Evolutionary conservation across 768 basidiomycete genomes (phyloP).

Genomic region (Leccinum barrowsii): DNA sequence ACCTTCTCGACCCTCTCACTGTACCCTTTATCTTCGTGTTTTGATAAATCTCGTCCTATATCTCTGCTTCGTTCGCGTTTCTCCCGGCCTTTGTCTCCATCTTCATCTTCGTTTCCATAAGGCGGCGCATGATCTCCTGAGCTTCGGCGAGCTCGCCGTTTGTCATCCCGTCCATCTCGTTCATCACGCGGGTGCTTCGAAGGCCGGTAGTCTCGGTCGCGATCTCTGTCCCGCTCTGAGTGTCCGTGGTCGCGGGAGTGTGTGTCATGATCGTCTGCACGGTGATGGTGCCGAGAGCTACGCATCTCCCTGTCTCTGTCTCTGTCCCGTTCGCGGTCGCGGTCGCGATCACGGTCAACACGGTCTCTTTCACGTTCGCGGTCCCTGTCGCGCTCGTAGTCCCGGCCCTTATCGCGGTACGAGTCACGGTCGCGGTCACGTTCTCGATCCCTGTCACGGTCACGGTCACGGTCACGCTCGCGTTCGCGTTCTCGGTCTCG

Average conservation of each 20-base stretch:
- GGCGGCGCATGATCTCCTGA: slow-evolving; percentile 39
- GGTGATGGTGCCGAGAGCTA: slow-evolving; percentile 32
- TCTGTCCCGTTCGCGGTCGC: slow-evolving; percentile 42
- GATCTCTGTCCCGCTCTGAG: slow-evolving; percentile 33
- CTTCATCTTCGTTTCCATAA: slow-evolving; percentile 40
- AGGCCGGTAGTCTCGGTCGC: slow-evolving; percentile 40
- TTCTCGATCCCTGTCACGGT: slow-evolving; percentile 27
- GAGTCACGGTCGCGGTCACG: slow-evolving; percentile 23
- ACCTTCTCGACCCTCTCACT: slow-evolving; percentile 70
- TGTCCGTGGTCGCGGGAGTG: slow-evolving; percentile 34
- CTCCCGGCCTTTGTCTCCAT: slow-evolving; percentile 26
- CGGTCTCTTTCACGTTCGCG: slow-evolving; percentile 41
- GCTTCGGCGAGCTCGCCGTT: slow-evolving; percentile 39
- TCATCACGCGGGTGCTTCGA: slow-evolving; percentile 52
- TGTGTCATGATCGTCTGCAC: slow-evolving; percentile 33
- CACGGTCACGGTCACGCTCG: slow-evolving; percentile 20
- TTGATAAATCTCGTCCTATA: slow-evolving; percentile 32
- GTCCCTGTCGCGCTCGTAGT: slow-evolving; percentile 40
- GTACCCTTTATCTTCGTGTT: slow-evolving; percentile 44
- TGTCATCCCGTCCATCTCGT: slow-evolving; percentile 53
- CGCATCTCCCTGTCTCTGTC: slow-evolving; percentile 39
- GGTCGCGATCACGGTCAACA: slow-evolving; percentile 40
- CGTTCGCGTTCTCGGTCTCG: slow-evolving; percentile 32
- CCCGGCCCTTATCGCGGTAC: slow-evolving; percentile 30
- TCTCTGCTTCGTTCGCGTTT: slow-evolving; percentile 49